Evolutionary conservation across 2,329 filamentous ascomycete species (phyloP).

Genomic region (Phialophora expanda): DNA sequence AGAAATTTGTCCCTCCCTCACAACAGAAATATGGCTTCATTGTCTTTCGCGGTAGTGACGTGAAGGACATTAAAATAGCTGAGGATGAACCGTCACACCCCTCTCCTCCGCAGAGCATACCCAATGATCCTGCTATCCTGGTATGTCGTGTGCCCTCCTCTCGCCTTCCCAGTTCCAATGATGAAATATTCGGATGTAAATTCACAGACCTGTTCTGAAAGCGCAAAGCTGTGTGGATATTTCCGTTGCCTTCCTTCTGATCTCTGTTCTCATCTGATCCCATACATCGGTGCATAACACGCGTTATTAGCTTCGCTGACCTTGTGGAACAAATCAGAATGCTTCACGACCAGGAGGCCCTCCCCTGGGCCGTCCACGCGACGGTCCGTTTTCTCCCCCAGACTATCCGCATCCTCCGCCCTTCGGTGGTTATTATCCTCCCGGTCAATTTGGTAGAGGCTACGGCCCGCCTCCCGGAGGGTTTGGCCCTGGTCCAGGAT

Average conservation of each 20-base stretch:
- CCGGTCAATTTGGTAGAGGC: slow-evolving; percentile 54
- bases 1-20: slow-evolving; percentile 81
- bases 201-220: slow-evolving; percentile 74
- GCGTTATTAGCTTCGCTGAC: slow-evolving; percentile 20
- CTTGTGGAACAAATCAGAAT: slow-evolving; percentile 44
- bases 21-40: slow-evolving; percentile 97
- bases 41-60: slow-evolving; percentile 96
- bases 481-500: slow-evolving; percentile 66
- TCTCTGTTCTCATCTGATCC: slow-evolving; percentile 40
- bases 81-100: slow-evolving; percentile 73
- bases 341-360: slow-evolving; percentile 50
- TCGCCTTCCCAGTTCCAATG: slow-evolving; percentile 57
- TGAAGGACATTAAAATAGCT: slow-evolving; percentile 95
- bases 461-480: slow-evolving; percentile 57
- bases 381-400: slow-evolving; percentile 46
- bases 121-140: slow-evolving; percentile 90
- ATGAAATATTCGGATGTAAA: slow-evolving; percentile 99
- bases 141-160: slow-evolving; percentile 67
- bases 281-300: background rate
- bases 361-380: slow-evolving; percentile 48
- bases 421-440: slow-evolving; percentile 49
- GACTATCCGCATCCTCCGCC: slow-evolving; percentile 55
- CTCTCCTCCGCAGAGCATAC: slow-evolving; percentile 70
- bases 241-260: slow-evolving; percentile 99
- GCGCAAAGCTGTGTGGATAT: slow-evolving; percentile 96